Percentiles rank a stretch among this genome's conserved stretches.
phyloP scores from a whole-genome alignment of 805 yeast species.

The Barnettozyma wickerhamii region DNA sequence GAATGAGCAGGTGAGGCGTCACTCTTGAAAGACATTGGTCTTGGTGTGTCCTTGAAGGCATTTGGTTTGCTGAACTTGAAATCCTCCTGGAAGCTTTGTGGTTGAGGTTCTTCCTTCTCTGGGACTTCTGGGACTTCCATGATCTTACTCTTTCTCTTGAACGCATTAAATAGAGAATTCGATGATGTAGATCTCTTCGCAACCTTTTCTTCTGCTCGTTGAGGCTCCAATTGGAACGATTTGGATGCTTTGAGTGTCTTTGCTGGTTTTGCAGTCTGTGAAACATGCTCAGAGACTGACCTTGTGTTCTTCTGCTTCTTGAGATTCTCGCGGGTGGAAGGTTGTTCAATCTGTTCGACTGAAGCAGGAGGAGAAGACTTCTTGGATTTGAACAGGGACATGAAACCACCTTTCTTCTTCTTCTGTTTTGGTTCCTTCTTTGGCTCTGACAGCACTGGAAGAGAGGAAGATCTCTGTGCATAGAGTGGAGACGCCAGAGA shows the following conservation, averaged over 20 bases:
- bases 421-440: slow-evolving; percentile 7
- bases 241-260: slow-evolving; percentile 9
- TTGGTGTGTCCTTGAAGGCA: background rate
- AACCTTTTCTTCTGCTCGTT: slow-evolving; percentile 6
- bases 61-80: background rate
- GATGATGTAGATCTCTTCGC: slow-evolving; percentile 24
- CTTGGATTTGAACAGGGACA: slow-evolving; percentile 17
- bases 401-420: slow-evolving; percentile 18
- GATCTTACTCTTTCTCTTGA: slow-evolving; percentile 16
- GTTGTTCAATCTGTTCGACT: slow-evolving; percentile 7
- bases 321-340: background rate
- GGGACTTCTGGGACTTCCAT: background rate
- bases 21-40: background rate
- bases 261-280: slow-evolving; percentile 1
- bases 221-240: slow-evolving; percentile 16
- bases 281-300: slow-evolving; percentile 16
- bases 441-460: slow-evolving; percentile 16
- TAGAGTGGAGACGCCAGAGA: slow-evolving; percentile 12
- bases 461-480: slow-evolving; percentile 21
- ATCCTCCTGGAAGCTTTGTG: too few species aligned
- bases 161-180: slow-evolving; percentile 23
- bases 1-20: background rate
- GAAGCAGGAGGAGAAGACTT: slow-evolving; percentile 18
- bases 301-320: slow-evolving; percentile 11
- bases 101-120: too few species aligned